Evolutionary conservation across 2,329 filamentous ascomycete genomes (phyloP).

Genomic region (Lecanicillium sp.): DNA sequence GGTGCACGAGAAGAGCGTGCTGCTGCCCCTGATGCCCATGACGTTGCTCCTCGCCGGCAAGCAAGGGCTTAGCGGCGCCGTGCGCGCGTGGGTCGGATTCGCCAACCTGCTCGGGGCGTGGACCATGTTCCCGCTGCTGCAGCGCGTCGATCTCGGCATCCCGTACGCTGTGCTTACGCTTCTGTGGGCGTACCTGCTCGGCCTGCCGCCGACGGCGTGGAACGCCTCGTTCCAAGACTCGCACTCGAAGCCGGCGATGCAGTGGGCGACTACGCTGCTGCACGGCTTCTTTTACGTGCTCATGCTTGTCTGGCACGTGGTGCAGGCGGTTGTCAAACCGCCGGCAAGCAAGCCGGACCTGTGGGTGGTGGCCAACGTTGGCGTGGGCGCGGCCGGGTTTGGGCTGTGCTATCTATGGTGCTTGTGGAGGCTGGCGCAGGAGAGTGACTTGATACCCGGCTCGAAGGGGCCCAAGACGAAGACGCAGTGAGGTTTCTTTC

Average conservation of each 20-base stretch:
- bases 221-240: slow-evolving; percentile 56
- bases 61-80: slow-evolving; percentile 67
- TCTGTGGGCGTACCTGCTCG: slow-evolving; percentile 87
- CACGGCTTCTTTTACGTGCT: slow-evolving; percentile 69
- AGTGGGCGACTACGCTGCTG: slow-evolving; percentile 55
- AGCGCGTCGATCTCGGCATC: slow-evolving; percentile 72
- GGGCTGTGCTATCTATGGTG: slow-evolving; percentile 89
- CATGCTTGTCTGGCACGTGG: slow-evolving; percentile 76
- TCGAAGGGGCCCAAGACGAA: slow-evolving; percentile 26
- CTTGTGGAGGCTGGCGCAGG: slow-evolving; percentile 56
- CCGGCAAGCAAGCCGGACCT: slow-evolving; percentile 79
- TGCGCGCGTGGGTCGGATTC: slow-evolving; percentile 89
- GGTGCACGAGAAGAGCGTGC: slow-evolving; percentile 95
- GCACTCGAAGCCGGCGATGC: slow-evolving; percentile 16
- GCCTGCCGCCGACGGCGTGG: slow-evolving; percentile 71
- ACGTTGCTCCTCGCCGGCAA: slow-evolving; percentile 75
- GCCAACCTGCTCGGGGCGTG: slow-evolving; percentile 83
- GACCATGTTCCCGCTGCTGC: slow-evolving; percentile 89
- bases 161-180: slow-evolving; percentile 81
- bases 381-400: slow-evolving; percentile 79
- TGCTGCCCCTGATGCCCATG: slow-evolving; percentile 89
- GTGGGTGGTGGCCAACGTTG: slow-evolving; percentile 88
- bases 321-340: slow-evolving; percentile 60
- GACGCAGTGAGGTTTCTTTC: slow-evolving; percentile 20
- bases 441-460: slow-evolving; percentile 45